These are phyloP conservation scores for Fusarium bactridioides DNA, from an alignment of 2,329 filamentous ascomycete species.

Conservation along the genomic window DNA sequence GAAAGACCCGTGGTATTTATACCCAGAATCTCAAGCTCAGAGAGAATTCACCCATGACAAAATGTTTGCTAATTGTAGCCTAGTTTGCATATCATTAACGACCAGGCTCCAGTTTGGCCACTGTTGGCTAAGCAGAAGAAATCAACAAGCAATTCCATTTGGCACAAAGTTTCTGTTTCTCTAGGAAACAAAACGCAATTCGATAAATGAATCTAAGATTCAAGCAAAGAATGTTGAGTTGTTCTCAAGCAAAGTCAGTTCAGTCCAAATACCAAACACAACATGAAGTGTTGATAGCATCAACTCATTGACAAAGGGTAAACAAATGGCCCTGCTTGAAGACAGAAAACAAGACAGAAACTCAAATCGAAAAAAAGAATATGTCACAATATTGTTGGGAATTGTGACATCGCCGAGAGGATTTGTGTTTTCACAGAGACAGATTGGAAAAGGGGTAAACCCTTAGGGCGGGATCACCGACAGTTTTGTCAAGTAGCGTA, in stretches of 20 bases:
- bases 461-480: accelerated
- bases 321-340: not conserved
- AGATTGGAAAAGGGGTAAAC: not conserved
- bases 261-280: not conserved
- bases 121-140: not conserved
- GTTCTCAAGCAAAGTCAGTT: accelerated
- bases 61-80: not conserved
- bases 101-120: not conserved
- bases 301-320: not conserved
- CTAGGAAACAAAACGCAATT: too few species aligned
- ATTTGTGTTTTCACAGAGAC: not conserved
- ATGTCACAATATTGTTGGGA: accelerated
- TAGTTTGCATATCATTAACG: not conserved
- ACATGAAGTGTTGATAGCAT: accelerated
- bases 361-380: accelerated
- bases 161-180: accelerated
- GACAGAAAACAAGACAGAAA: accelerated
- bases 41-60: not conserved
- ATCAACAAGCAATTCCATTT: not conserved
- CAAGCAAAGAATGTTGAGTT: not conserved
- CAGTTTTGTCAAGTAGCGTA: too few species aligned
- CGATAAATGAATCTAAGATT: too few species aligned
- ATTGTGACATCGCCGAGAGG: accelerated
- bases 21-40: not conserved
- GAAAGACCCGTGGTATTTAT: not conserved